Percentiles rank a stretch among this genome's conserved stretches.
Conservation (phyloP, 768 basidiomycete species). For the Mrakia blollopis region DNA sequence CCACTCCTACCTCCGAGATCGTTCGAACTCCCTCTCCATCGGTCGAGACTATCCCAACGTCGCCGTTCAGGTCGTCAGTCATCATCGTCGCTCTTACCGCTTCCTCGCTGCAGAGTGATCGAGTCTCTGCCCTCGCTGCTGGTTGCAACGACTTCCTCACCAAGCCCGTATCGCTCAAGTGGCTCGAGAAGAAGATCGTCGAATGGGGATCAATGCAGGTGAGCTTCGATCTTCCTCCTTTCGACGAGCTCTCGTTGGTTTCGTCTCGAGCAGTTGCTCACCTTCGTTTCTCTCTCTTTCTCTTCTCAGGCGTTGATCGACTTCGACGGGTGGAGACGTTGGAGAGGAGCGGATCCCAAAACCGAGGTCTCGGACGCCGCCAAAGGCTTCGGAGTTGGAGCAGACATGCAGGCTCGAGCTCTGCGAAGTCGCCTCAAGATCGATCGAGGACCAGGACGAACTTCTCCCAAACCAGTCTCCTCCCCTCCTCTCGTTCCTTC, state of each 20-base stretch:
- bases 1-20: conserved; percentile 60
- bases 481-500: conserved; percentile 1
- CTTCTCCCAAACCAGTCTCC: not conserved
- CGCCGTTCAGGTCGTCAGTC: conserved; percentile 81
- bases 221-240: conserved; percentile 18
- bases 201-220: conserved; percentile 92
- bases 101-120: conserved; percentile 87
- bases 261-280: not conserved
- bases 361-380: conserved; percentile 30
- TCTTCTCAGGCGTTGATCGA: conserved; percentile 42
- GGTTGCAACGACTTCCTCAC: conserved; percentile 99
- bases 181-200: conserved; percentile 97
- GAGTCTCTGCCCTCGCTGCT: conserved; percentile 93
- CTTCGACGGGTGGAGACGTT: conserved; percentile 46
- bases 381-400: conserved; percentile 9
- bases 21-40: conserved; percentile 31
- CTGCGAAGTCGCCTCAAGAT: conserved; percentile 29
- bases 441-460: conserved; percentile 23
- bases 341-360: conserved; percentile 43
- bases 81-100: conserved; percentile 99
- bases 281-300: conserved; percentile 1
- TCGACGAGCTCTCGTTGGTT: not conserved
- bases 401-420: conserved; percentile 23
- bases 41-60: conserved; percentile 35
- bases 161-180: conserved; percentile 88